These are phyloP conservation scores for Coniella vitis DNA, from an alignment of 2,329 filamentous ascomycete genomes.

Conservation along the genomic window DNA sequence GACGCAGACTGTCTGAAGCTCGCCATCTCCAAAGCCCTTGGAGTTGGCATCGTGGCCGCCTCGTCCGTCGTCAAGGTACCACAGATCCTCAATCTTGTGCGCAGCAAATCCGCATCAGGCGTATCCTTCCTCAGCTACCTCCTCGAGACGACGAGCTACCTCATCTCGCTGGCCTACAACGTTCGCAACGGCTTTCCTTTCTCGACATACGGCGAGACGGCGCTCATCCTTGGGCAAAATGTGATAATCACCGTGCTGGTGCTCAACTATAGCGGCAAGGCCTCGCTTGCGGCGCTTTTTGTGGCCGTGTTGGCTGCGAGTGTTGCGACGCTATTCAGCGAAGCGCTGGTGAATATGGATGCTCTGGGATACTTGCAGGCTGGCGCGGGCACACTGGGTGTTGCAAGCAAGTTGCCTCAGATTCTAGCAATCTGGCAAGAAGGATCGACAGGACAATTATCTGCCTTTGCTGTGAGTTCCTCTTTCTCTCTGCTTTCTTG, in stretches of 20 bases:
- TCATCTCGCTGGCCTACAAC: constrained; percentile 90
- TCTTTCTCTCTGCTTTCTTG: neutral
- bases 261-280: constrained; percentile 69
- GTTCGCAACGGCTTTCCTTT: constrained; percentile 87
- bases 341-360: constrained; percentile 57
- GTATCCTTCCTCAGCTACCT: constrained; percentile 87
- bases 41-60: constrained; percentile 86
- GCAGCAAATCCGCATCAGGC: constrained; percentile 72
- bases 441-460: constrained; percentile 89
- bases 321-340: constrained; percentile 63
- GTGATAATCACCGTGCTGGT: constrained; percentile 83
- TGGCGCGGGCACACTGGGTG: constrained; percentile 71
- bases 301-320: constrained; percentile 67
- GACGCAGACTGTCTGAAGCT: constrained; percentile 79
- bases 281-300: constrained; percentile 64
- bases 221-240: constrained; percentile 87
- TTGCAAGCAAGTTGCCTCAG: constrained; percentile 91
- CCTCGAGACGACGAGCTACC: constrained; percentile 80
- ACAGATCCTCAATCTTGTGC: constrained; percentile 87
- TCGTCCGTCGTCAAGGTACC: constrained; percentile 93
- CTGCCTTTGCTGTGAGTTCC: constrained; percentile 79
- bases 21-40: constrained; percentile 84
- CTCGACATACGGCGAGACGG: constrained; percentile 93
- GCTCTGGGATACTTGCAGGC: constrained; percentile 72
- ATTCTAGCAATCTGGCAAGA: constrained; percentile 79